A percentile compares a stretch with the other conserved stretches of the same genome.
Conservation (phyloP, 2,329 filamentous ascomycete genomes). For the Leptographium procerum region DNA sequence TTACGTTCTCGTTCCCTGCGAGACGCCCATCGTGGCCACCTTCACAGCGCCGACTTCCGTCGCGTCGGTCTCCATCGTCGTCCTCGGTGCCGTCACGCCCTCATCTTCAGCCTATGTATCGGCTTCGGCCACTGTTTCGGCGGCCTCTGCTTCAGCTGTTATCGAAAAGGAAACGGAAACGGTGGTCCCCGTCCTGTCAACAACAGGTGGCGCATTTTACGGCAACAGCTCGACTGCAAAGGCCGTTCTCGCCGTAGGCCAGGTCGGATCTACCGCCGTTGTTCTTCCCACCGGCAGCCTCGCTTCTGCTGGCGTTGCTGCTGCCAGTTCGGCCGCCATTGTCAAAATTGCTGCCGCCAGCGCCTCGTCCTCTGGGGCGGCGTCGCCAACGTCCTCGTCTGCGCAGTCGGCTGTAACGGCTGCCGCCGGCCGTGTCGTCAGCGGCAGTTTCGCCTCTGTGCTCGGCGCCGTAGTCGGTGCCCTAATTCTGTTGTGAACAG, state of each 20-base stretch:
- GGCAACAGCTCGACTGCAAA: conserved; percentile 1
- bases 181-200: not conserved
- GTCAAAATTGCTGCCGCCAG: not conserved
- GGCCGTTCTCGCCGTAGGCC: not conserved
- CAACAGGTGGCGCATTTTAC: not conserved
- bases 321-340: not conserved
- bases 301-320: not conserved
- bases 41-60: conserved; percentile 51
- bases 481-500: conserved; percentile 4
- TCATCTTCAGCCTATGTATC: no score
- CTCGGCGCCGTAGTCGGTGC: not conserved
- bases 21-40: conserved; percentile 15
- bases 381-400: not conserved
- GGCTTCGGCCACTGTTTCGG: not conserved
- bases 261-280: not conserved
- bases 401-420: not conserved
- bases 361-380: not conserved
- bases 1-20: conserved; percentile 14
- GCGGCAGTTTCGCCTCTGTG: conserved; percentile 1
- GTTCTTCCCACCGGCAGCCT: not conserved
- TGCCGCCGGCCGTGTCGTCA: not conserved
- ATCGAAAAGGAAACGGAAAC: not conserved
- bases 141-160: not conserved
- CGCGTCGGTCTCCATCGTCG: not conserved
- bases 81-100: not conserved